phyloP scores from a whole-genome alignment of 352 stramenopile genomes.

The Thalassiosira tumida region DNA sequence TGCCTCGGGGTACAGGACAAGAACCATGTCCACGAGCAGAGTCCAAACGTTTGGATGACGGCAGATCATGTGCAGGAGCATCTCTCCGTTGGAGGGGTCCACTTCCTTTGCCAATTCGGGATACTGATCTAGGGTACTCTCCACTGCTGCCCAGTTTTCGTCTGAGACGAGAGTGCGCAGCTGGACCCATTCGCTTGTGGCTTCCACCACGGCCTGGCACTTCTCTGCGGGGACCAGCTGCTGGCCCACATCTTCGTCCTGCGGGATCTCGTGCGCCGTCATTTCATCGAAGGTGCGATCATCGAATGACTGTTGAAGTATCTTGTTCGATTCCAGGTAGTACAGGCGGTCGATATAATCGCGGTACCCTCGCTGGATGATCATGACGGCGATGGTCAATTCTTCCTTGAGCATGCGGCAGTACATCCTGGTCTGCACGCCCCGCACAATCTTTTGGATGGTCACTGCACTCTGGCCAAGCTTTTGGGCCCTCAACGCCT shows the following conservation, averaged over 20 bases:
- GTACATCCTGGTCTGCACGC: background rate
- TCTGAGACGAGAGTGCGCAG: conserved; percentile 6
- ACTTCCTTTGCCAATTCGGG: conserved; percentile 87
- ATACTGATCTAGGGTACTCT: conserved; percentile 90
- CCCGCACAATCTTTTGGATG: conserved; percentile 79
- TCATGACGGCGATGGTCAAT: conserved; percentile 71
- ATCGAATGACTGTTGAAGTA: no score
- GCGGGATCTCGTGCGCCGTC: no score
- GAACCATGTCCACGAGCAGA: conserved; percentile 90
- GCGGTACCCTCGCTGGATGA: conserved; percentile 76
- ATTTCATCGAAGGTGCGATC: no score
- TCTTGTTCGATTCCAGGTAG: background rate
- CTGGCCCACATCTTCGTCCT: no score
- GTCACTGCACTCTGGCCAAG: conserved; percentile 76
- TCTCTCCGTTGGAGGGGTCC: conserved; percentile 86
- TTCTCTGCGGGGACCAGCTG: no score
- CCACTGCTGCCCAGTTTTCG: conserved; percentile 90
- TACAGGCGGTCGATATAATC: conserved; percentile 21
- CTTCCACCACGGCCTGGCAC: no score
- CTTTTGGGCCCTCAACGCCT: conserved; percentile 86
- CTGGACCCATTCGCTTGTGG: background rate
- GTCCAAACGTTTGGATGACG: conserved; percentile 87
- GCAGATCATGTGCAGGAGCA: conserved; percentile 90
- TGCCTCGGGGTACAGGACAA: conserved; percentile 90
- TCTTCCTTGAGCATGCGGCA: conserved; percentile 65